Percentiles rank a stretch among this genome's conserved stretches.
Evolutionary conservation across 352 stramenopile species (phyloP).

Genomic region (Globisporangium viniferum): DNA sequence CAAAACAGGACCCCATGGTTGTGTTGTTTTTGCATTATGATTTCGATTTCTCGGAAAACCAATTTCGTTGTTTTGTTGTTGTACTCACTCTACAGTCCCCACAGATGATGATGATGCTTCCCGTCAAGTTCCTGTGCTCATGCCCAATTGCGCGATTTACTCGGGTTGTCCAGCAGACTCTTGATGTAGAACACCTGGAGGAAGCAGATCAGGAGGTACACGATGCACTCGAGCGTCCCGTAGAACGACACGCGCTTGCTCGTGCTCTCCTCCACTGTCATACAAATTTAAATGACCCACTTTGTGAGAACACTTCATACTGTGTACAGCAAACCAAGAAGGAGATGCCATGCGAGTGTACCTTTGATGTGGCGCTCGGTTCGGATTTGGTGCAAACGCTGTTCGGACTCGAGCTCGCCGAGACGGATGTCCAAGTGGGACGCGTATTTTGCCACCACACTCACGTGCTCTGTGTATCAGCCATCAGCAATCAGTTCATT

Average conservation of each 20-base stretch:
- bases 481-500: background rate
- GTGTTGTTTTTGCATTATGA: background rate
- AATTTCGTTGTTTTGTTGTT: background rate
- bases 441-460: slow-evolving; percentile 75
- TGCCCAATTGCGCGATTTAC: slow-evolving; percentile 48
- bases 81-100: background rate
- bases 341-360: slow-evolving; percentile 9
- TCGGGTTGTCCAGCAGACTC: slow-evolving; percentile 53
- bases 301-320: background rate
- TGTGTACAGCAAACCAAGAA: background rate
- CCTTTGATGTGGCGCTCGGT: slow-evolving; percentile 75
- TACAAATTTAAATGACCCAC: too few relatives aligned
- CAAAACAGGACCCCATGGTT: background rate
- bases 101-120: background rate
- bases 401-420: slow-evolving; percentile 75
- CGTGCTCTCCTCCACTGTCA: slow-evolving; percentile 67
- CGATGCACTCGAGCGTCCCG: slow-evolving; percentile 60
- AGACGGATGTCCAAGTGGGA: slow-evolving; percentile 78
- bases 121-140: background rate
- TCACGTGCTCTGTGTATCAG: slow-evolving; percentile 60
- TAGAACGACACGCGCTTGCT: slow-evolving; percentile 79
- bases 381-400: slow-evolving; percentile 71
- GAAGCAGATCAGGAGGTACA: slow-evolving; percentile 70
- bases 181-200: slow-evolving; percentile 83
- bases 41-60: background rate